Evolutionary conservation across 495 filamentous ascomycete species (phyloP).

Genomic region (Immersiella caudata): DNA sequence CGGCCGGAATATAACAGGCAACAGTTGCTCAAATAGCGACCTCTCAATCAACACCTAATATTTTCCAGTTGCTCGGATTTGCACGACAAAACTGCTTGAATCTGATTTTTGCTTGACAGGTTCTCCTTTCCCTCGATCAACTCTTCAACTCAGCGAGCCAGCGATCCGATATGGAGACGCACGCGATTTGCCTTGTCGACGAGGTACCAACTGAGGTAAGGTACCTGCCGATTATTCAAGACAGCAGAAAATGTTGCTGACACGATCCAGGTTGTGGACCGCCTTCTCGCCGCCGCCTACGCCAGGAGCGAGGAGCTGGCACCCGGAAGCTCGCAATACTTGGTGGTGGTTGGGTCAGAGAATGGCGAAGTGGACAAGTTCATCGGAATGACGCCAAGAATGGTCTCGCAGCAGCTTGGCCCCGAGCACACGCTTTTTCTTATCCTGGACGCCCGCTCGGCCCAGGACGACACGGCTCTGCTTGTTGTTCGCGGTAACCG

Average conservation of each 20-base stretch:
- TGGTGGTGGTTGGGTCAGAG: not conserved
- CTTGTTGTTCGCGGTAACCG: not conserved
- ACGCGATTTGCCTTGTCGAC: not conserved
- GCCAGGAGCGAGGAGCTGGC: not conserved
- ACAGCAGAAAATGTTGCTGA: not conserved
- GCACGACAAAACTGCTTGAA: no score
- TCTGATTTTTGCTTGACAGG: no score
- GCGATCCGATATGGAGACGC: not conserved
- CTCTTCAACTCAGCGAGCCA: no score
- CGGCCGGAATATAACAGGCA: no score
- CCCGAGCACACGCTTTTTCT: not conserved
- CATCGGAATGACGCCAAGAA: not conserved
- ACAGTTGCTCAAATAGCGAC: no score
- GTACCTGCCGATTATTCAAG: not conserved
- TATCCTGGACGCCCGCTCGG: not conserved
- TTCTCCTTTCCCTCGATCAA: no score
- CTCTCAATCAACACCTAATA: no score
- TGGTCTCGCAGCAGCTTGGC: not conserved
- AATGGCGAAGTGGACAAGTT: not conserved
- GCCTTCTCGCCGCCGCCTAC: not conserved
- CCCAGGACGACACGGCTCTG: slow-evolving; percentile 2
- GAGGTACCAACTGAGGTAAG: not conserved
- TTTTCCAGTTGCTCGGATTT: no score
- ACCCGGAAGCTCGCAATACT: not conserved
- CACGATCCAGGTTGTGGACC: not conserved